Conservation (phyloP, 1,284 basidiomycete genomes). For the Quambalaria eucalypti region DNA sequence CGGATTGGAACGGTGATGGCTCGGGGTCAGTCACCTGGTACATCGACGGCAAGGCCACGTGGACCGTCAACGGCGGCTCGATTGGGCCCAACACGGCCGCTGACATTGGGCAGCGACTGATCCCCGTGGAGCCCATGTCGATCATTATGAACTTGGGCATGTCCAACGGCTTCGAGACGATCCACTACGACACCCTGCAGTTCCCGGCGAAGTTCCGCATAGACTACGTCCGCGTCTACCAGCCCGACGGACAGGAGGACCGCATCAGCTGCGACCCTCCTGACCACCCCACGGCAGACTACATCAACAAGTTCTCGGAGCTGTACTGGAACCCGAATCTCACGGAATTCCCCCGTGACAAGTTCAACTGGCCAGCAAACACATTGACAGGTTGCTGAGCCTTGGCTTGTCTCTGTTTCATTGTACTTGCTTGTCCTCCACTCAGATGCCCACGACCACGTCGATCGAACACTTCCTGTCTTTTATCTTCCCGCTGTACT, state of each 20-base stretch:
- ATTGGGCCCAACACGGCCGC: slow-evolving; percentile 15
- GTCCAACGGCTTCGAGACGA: slow-evolving; percentile 34
- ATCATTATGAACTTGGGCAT: slow-evolving; percentile 17
- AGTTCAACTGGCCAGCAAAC: no score
- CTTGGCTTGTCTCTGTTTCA: no score
- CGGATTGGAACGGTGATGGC: slow-evolving; percentile 33
- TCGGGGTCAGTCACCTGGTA: slow-evolving; percentile 39
- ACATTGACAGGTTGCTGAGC: no score
- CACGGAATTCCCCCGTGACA: no score
- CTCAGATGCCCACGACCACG: no score
- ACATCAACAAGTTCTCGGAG: slow-evolving; percentile 34
- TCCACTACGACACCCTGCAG: slow-evolving; percentile 23
- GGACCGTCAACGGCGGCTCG: slow-evolving; percentile 27
- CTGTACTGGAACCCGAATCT: slow-evolving; percentile 41
- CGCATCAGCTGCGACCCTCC: slow-evolving; percentile 31
- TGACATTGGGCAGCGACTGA: slow-evolving; percentile 29
- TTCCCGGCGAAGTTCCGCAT: slow-evolving; percentile 31
- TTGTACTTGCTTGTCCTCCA: no score
- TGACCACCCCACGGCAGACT: slow-evolving; percentile 39
- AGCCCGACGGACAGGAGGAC: slow-evolving; percentile 14
- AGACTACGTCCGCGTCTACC: slow-evolving; percentile 41
- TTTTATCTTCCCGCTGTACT: no score
- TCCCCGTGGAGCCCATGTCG: slow-evolving; percentile 41
- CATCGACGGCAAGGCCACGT: slow-evolving; percentile 40
- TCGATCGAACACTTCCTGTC: no score